phyloP scores from a whole-genome alignment of 2,329 filamentous ascomycete species.

The Fusarium falciforme region DNA sequence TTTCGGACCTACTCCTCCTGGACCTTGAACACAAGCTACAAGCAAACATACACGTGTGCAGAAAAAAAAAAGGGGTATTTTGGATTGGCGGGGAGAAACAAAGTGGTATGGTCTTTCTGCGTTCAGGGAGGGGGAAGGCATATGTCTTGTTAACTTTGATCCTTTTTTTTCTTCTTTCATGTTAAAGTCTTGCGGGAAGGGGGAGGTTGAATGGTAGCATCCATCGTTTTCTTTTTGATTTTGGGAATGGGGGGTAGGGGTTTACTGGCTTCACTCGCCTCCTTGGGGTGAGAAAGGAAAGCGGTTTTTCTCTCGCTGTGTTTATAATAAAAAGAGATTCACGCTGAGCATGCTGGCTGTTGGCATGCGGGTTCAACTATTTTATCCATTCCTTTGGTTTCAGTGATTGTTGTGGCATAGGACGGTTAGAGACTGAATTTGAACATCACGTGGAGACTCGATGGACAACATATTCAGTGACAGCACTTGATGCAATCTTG shows the following conservation, averaged over 20 bases:
- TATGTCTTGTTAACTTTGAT: slow-evolving; percentile 7
- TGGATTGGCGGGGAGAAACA: slow-evolving; percentile 29
- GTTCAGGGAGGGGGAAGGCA: slow-evolving; percentile 2
- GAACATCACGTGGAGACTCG: not conserved
- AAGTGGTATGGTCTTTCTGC: slow-evolving; percentile 24
- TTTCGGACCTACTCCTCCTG: not conserved
- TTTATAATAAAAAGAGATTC: slow-evolving; percentile 35
- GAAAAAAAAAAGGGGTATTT: slow-evolving; percentile 24
- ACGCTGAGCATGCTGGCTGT: slow-evolving; percentile 28
- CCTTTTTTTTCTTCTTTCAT: slow-evolving; percentile 7
- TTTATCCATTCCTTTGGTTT: not conserved
- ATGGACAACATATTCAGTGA: not conserved
- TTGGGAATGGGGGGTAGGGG: slow-evolving; percentile 14
- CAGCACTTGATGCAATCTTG: slow-evolving; percentile 32
- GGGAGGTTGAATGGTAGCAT: slow-evolving; percentile 5
- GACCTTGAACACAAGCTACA: slow-evolving; percentile 7
- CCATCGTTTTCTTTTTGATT: not conserved
- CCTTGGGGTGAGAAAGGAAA: slow-evolving; percentile 5
- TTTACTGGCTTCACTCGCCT: not conserved
- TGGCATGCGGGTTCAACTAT: slow-evolving; percentile 26
- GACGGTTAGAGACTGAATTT: not conserved
- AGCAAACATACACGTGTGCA: slow-evolving; percentile 13
- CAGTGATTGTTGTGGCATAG: not conserved
- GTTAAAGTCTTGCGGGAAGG: slow-evolving; percentile 9
- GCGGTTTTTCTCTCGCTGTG: slow-evolving; percentile 14